These are phyloP conservation scores for Priceomyces medius DNA, from an alignment of 805 yeast species.

Conservation along the genomic window DNA sequence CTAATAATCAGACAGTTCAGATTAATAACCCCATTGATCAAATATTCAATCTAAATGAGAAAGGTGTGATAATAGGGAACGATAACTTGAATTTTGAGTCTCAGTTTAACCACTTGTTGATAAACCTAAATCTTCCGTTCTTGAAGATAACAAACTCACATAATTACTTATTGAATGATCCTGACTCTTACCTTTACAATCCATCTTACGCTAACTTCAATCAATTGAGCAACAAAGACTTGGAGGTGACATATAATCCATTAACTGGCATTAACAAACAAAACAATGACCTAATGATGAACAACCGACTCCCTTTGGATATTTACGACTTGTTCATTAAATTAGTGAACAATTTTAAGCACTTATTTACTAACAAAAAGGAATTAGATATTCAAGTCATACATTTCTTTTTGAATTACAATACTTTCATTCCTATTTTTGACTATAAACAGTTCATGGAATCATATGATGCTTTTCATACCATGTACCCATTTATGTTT, in stretches of 20 bases:
- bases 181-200: constrained; percentile 41
- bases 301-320: constrained; percentile 34
- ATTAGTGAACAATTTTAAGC: constrained; percentile 43
- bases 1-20: constrained; percentile 16
- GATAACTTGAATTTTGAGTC: constrained; percentile 46
- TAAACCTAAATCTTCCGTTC: constrained; percentile 43
- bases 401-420: constrained; percentile 52
- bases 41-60: constrained; percentile 41
- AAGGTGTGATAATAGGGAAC: constrained; percentile 45
- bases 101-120: constrained; percentile 44
- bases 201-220: constrained; percentile 39
- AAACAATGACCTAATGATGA: constrained; percentile 18
- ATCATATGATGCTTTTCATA: constrained; percentile 47
- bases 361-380: constrained; percentile 33
- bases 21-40: constrained; percentile 47
- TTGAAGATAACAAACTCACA: constrained; percentile 45
- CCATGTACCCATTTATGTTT: constrained; percentile 48
- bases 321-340: constrained; percentile 44
- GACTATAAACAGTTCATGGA: constrained; percentile 54
- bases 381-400: constrained; percentile 48
- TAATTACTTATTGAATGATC: constrained; percentile 40
- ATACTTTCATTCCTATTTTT: constrained; percentile 53
- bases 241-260: constrained; percentile 41
- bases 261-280: constrained; percentile 27
- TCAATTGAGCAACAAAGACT: constrained; percentile 34